Conservation (phyloP, 2,329 filamentous ascomycete genomes). For the Trichoderma brevicompactum region DNA sequence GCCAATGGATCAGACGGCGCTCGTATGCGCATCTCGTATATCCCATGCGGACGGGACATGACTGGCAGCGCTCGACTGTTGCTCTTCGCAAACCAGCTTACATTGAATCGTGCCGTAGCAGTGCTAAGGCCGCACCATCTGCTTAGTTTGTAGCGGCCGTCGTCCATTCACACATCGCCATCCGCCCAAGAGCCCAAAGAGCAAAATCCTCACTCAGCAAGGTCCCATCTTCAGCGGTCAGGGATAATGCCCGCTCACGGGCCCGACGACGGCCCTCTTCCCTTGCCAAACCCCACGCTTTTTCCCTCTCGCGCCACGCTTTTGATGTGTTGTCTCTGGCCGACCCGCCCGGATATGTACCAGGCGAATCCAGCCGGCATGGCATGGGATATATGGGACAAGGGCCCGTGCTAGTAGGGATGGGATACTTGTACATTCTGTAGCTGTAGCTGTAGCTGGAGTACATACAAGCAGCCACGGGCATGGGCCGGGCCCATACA, state of each 20-base stretch:
- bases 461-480: background rate
- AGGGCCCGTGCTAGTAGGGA: background rate
- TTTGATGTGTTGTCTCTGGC: conserved; percentile 29
- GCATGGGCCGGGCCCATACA: background rate
- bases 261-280: conserved; percentile 12
- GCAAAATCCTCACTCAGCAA: background rate
- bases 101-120: background rate
- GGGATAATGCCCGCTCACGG: conserved; percentile 14
- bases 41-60: background rate
- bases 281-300: conserved; percentile 26
- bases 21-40: conserved; percentile 19
- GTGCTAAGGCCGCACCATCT: background rate
- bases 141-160: background rate
- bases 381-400: background rate
- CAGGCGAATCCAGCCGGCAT: conserved; percentile 7
- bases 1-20: conserved; percentile 15
- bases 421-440: background rate
- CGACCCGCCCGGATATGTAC: conserved; percentile 24
- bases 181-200: background rate
- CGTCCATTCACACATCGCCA: conserved; percentile 1
- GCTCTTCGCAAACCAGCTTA: background rate
- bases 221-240: conserved; percentile 25
- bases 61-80: conserved; percentile 3
- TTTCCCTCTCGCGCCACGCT: conserved; percentile 8
- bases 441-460: no score